Base-by-base conservation (phyloP, 1,284 basidiomycete genomes). In the Ceratobasidium sp. region DNA sequence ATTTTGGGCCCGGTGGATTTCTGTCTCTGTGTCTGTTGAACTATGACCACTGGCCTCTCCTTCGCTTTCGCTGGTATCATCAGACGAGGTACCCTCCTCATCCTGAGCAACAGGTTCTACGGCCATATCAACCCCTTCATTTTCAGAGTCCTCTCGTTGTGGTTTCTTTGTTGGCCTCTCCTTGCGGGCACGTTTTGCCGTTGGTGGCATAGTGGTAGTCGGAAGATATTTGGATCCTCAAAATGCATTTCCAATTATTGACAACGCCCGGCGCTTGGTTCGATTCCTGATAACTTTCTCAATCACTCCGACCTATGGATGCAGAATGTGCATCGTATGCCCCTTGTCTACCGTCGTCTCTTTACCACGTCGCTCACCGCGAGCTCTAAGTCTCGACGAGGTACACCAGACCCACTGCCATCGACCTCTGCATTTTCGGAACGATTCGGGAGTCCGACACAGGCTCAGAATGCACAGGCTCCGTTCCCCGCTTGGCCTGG, bases 21-120 rank as follows among this genome's bases (percentile, higher is more conserved):
- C 88, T 72, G 88, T 86, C 15, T 86, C 86, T 17, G 86, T 87
- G 74, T 87, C 82, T 31, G 73, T 69, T n/a, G 74, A 75, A 58
- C 72, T 69, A 22, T 70, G 72, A 34, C 58, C 58, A 31, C 60
- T 60, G 27, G 49, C 64, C 4, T 77, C 56, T 34, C 15, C 76
- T 27, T 77, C 77, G 43, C 75, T 75, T 43, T 74, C 75, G 29
- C 78, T 80, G 34, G 74, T 73, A 34, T 76, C 78, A 56, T 77
- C 76, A 25, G 34, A 73, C 12, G 75, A 75, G 17, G 47, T 68
- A n/a, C 55, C 60, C 8, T 35, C 70, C 22, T 54, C 34, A 12
- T 56, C 58, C 40, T 13, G 20, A 25, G 49, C 22, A 38, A 50
- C 43, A 10, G 42, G 31, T 15, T 62, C 58, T 22, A 27, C 40